Base-by-base conservation (phyloP, 1,284 basidiomycete species). In the Cystobasidium pallidum region DNA sequence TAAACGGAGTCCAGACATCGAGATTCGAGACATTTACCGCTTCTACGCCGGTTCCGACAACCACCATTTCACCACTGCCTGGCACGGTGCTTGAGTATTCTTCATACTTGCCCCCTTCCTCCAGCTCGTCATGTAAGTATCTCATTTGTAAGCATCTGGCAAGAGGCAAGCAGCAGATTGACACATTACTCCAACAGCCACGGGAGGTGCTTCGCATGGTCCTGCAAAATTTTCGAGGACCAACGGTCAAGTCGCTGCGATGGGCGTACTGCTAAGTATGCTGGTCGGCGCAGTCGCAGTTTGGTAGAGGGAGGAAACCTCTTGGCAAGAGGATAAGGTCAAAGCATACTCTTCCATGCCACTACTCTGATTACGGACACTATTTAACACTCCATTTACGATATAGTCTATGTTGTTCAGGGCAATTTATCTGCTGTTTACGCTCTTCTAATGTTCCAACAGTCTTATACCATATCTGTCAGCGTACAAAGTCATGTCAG, bases 1-100 rank as follows among this genome's bases (percentile, higher is more conserved):
- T 52, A 6, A 52, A 62, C 32, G 67, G 67, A 24, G 67, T 62
- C 11, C 67, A 70, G 45, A 70, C 67, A 8, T 70, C 57, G 17
- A 34, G 57, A 47, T 70, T 1, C 36, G 54, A 47, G 0, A 59
- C 67, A 24, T 70, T 70, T 43, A 36, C 17, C 4, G 67, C 67
- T 8, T 26, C 57, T 28, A 58, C 47, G n/a, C 54, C 67, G 19
- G 39, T 55, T 1, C 54, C 67, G 0, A 45, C 57, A 15, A 49
- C 67, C 11, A 57, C 67, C 11, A 47, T 61, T n/a, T 28, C 59
- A 32, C 68, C 68, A 2, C 19, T 39, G 7, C 30, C 61, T 17
- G 68, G 68, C 8, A 59, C 68, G 7, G 51, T 71, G 8, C 8
- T 71, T n/a, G 32, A 21, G 2, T 64, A 55, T 39, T 63, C 68